Evolutionary conservation across 306 rosid species (phyloP).

Genomic region (Malus fusca): DNA sequence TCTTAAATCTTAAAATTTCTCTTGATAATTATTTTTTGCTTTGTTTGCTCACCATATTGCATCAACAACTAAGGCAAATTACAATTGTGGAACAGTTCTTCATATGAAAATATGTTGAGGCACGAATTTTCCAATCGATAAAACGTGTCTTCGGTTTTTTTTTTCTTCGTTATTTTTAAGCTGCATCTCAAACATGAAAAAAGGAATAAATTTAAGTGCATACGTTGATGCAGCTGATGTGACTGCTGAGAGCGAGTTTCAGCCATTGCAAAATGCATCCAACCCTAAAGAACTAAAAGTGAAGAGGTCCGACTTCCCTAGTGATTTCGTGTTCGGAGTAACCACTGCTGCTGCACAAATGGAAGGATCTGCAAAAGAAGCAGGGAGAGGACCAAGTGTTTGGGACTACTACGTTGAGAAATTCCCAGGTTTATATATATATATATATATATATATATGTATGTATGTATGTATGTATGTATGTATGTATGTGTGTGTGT

Average conservation of each 20-base stretch:
- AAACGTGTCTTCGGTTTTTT: neutral
- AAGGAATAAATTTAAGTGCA: neutral
- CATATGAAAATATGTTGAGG: neutral
- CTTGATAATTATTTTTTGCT: neutral
- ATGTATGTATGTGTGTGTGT: too few species aligned
- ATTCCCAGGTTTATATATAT: neutral
- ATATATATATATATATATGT: neutral
- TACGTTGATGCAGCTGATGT: neutral
- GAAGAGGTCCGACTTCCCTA: conserved; percentile 12
- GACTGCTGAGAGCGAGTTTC: neutral
- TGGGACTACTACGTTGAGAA: conserved; percentile 11
- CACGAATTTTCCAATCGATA: neutral
- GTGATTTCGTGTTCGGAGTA: conserved; percentile 23
- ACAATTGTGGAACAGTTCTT: too few species aligned
- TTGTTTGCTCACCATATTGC: too few species aligned
- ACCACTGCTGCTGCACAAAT: conserved; percentile 7
- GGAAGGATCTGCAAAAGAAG: conserved; percentile 15
- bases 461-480: too few species aligned
- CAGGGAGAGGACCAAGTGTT: conserved; percentile 19
- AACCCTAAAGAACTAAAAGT: neutral
- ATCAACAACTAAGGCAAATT: too few species aligned
- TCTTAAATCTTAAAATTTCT: too few species aligned
- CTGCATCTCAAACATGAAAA: neutral
- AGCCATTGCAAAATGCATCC: neutral
- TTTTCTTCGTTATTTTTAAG: too few species aligned